Evolutionary conservation across 306 rosid species (phyloP), one percentile per base, ranked within the genome.

Genomic region (Corylus heterophylla): DNA sequence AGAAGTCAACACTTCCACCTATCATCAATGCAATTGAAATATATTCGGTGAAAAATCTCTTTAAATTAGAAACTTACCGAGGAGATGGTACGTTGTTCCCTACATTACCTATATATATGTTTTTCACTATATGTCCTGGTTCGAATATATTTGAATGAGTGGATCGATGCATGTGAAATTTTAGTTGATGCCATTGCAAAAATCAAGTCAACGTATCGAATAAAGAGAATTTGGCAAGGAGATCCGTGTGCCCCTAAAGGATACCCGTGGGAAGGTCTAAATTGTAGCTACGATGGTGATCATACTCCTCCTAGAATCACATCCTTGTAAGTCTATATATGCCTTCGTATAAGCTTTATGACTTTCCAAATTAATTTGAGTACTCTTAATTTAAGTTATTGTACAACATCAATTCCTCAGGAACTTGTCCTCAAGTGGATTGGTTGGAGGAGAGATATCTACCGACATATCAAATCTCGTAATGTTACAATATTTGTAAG

Each of bases 401-500:
- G 20, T 16, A 17, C 16, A 69, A 51, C 76, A 71, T 29, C 54
- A 68, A 76, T 84, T 8, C 62, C 77, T 39, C 76, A 90, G 92
- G 87, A 20, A 59, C 54, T 78, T 90, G 47, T 82, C 90, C 47
- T 83, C 89, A 2, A 82, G 89, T 80, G 85, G 86, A 76, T 44
- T 90, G 8, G 69, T 74, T 0, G 91, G 89, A n/a, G n/a, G n/a
- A 49, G 86, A 63, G 56, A 85, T 90, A 67, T 7, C 79, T 67
- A 59, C 76, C 22, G 69, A 66, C 5, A 87, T 90, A 68, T 78
- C 86, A 47, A 56, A 74, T 12, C 89, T 90, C 47, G 12, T 69
- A 16, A 68, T 83, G 91, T 51, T 90, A 31, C 76, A 85, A 10
- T 35, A 66, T 35, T 78, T 90, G 92, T 90, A 69, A 87, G 94